Base-by-base conservation (phyloP, 345 rosid species). In the Raphanus raphanistrum region DNA sequence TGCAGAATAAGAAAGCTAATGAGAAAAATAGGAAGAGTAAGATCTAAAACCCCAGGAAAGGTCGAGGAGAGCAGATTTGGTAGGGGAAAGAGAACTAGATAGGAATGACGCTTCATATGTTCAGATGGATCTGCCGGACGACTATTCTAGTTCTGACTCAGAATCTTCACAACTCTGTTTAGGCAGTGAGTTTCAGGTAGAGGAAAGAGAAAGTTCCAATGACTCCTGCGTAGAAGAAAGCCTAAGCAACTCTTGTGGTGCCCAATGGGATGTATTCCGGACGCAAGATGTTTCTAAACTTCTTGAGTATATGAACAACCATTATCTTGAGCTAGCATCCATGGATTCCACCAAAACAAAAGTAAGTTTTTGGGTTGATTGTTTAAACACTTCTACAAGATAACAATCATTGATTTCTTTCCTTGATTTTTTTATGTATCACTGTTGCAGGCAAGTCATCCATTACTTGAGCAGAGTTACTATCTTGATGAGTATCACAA, bases 211-310 rank as follows among this genome's bases (percentile, higher is more conserved):
- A 63, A 79, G 66, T 63, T 68, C 72, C 64, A 66, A 57, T 28
- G 52, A 69, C 41, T 69, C 74, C 64, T 70, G 64, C 66, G 65
- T 63, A 81, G 79, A 74, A 79, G 85, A 80, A 77, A 74, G 63
- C 3, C 12, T 76, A 64, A 83, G 77, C 29, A 82, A 76, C 63
- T 77, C 92, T 45, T 88, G 85, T 67, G 96, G 99, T 78, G 96
- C 91, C 28, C 89, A 80, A 58, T 95, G 99, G 99, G 99, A 92
- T 86, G 89, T 92, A 76, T 95, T 95, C 74, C 93, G 89, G 69
- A 86, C 88, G 75, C 91, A 89, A 83, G 99, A 95, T 84, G 92
- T 88, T 73, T 93, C 91, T 43, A 89, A 88, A 83, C 90, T 95
- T 69, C 78, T 86, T 26, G 94, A 90, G 59, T 95, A 92, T 80